Percentiles rank a stretch among this genome's conserved stretches.
These are phyloP conservation scores for Kwoniella heveanensis DNA, from an alignment of 768 basidiomycete genomes.

Conservation along the genomic window DNA sequence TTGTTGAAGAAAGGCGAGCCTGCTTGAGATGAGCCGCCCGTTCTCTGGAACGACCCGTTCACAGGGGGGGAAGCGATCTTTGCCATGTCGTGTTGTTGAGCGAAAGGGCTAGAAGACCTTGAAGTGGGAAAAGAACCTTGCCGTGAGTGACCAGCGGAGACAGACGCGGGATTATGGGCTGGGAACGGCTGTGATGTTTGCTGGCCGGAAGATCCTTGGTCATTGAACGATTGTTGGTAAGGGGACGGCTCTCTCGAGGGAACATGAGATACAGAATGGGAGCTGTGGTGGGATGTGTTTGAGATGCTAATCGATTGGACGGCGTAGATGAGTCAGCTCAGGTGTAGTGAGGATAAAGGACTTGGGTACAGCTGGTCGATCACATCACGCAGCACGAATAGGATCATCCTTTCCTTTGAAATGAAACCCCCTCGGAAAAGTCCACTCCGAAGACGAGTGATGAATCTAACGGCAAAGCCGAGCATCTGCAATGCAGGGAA, in stretches of 20 bases:
- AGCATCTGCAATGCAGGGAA: no score
- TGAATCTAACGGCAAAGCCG: not conserved
- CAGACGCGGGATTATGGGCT: constrained; percentile 10
- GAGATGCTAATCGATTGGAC: constrained; percentile 20
- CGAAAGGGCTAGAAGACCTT: constrained; percentile 32
- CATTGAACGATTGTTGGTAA: not conserved
- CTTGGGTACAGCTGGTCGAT: not conserved
- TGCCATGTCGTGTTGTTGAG: constrained; percentile 17
- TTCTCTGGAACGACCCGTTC: constrained; percentile 13
- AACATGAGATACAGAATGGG: constrained; percentile 1
- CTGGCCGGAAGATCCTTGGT: not conserved
- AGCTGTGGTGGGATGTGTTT: constrained; percentile 23
- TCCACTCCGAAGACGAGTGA: not conserved
- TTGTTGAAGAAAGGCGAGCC: constrained; percentile 41
- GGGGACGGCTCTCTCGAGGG: constrained; percentile 32
- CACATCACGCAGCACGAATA: constrained; percentile 3
- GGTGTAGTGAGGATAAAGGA: not conserved
- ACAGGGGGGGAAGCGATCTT: constrained; percentile 25
- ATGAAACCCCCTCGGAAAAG: not conserved
- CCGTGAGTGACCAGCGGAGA: constrained; percentile 18
- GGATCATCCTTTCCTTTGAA: not conserved
- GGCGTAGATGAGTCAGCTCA: not conserved
- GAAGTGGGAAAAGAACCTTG: constrained; percentile 23
- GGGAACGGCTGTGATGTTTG: constrained; percentile 7
- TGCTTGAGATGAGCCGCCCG: constrained; percentile 15